Percentiles rank a stretch among this genome's conserved stretches.
Conservation (phyloP, 305 asterid genomes). For the Fraxinus velutina region DNA sequence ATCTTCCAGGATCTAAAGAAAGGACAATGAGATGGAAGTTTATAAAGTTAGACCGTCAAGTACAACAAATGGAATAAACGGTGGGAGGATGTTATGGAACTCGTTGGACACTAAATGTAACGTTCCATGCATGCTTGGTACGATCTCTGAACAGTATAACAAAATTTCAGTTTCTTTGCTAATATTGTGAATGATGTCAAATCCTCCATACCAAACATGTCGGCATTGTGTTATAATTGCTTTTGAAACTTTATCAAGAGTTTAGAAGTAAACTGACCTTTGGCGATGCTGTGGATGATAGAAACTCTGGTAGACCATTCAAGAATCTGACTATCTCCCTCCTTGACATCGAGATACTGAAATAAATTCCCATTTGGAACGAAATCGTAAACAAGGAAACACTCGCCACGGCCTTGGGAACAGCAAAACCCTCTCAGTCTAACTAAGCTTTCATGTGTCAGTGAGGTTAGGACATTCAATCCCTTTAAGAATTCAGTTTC, state of each 20-base stretch:
- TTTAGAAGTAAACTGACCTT: slow-evolving; percentile 45
- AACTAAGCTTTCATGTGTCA: slow-evolving; percentile 74
- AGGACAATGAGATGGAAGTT: not conserved
- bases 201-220: not conserved
- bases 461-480: slow-evolving; percentile 46
- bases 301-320: slow-evolving; percentile 78
- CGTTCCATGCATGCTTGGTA: not conserved
- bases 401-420: slow-evolving; percentile 75
- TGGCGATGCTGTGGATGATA: slow-evolving; percentile 67
- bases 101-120: not conserved
- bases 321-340: slow-evolving; percentile 53
- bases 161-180: not conserved
- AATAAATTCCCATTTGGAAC: slow-evolving; percentile 66
- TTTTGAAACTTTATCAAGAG: not conserved
- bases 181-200: not conserved
- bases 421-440: slow-evolving; percentile 81
- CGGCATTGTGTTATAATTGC: not conserved
- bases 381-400: slow-evolving; percentile 77
- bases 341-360: slow-evolving; percentile 54
- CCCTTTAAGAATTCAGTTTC: slow-evolving; percentile 85
- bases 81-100: not conserved
- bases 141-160: not conserved
- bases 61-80: not conserved
- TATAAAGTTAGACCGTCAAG: not conserved
- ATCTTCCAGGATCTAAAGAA: not conserved